phyloP scores from a whole-genome alignment of 1,284 basidiomycete species.

The Ceratobasidium sp. region DNA sequence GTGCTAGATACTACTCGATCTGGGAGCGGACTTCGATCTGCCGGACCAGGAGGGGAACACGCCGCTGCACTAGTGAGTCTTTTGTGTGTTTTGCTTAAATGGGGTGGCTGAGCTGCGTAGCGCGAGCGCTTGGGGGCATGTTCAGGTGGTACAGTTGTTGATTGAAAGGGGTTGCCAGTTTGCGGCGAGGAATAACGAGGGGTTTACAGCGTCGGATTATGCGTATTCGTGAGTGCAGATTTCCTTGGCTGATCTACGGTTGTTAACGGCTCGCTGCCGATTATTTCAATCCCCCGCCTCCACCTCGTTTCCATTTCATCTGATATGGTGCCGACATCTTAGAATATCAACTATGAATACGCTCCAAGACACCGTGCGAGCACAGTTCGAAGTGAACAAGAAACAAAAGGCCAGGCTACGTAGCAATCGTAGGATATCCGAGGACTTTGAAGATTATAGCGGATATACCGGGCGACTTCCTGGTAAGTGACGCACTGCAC shows the following conservation, averaged over 20 bases:
- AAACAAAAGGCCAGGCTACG: conserved; percentile 50
- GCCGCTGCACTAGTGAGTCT: conserved; percentile 87
- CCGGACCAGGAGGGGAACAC: conserved; percentile 92
- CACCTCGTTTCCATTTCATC: no score
- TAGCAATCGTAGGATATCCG: conserved; percentile 50
- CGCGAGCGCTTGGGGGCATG: conserved; percentile 85
- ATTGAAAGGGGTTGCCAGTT: conserved; percentile 90
- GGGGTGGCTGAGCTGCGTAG: conserved; percentile 57
- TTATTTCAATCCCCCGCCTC: no score
- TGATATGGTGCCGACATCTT: no score
- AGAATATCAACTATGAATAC: conserved; percentile 77
- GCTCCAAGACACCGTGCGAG: conserved; percentile 77
- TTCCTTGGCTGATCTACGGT: conserved; percentile 41
- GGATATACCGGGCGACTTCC: conserved; percentile 17
- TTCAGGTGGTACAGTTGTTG: conserved; percentile 85
- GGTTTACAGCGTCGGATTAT: conserved; percentile 91
- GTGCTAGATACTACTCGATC: conserved; percentile 82
- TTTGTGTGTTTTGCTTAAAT: conserved; percentile 35
- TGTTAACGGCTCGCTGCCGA: conserved; percentile 13
- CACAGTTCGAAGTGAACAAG: conserved; percentile 80
- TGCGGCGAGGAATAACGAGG: conserved; percentile 84
- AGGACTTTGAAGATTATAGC: conserved; percentile 45
- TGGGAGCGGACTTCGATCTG: conserved; percentile 87
- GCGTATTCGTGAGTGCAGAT: conserved; percentile 79
- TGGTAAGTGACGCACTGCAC: conserved; percentile 23